Evolutionary conservation across 2,329 filamentous ascomycete genomes (phyloP).

Genomic region (Ophiosphaerella herpotricha): DNA sequence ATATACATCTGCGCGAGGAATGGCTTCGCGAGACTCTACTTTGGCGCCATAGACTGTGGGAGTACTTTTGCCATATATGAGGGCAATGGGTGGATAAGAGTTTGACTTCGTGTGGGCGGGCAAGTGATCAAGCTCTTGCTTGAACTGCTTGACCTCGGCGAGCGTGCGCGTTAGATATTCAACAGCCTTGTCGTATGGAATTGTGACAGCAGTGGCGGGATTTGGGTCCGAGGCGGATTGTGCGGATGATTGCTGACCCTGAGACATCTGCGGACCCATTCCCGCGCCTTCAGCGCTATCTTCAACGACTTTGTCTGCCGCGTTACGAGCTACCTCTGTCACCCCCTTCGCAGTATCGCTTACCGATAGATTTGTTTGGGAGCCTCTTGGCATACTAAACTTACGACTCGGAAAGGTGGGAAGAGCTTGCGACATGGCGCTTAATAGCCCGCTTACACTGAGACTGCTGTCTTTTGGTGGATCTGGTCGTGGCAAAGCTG

Average conservation of each 20-base stretch:
- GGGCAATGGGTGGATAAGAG: conserved; percentile 76
- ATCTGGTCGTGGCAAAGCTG: conserved; percentile 63
- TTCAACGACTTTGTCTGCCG: conserved; percentile 33
- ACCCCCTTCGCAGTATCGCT: conserved; percentile 14
- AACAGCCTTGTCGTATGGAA: conserved; percentile 60
- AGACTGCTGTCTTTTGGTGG: conserved; percentile 41
- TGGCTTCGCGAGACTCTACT: conserved; percentile 73
- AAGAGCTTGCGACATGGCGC: conserved; percentile 54
- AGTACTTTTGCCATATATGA: conserved; percentile 85
- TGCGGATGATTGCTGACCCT: conserved; percentile 32
- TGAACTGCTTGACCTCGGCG: conserved; percentile 72
- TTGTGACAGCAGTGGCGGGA: conserved; percentile 53
- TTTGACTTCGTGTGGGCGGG: conserved; percentile 67
- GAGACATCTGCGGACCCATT: conserved; percentile 56
- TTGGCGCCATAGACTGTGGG: conserved; percentile 84
- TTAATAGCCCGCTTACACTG: conserved; percentile 52
- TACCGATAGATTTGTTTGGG: conserved; percentile 7
- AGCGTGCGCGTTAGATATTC: conserved; percentile 78
- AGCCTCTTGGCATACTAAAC: conserved; percentile 45
- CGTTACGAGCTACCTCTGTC: conserved; percentile 30
- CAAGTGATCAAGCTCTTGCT: conserved; percentile 70
- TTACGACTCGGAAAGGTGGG: conserved; percentile 43
- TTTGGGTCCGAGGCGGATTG: conserved; percentile 26
- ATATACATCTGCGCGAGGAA: conserved; percentile 77
- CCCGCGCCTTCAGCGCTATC: conserved; percentile 35